A percentile compares a stretch with the other conserved stretches of the same genome.
phyloP scores from a whole-genome alignment of 495 filamentous ascomycete species.

The Oleoguttula mirabilis region DNA sequence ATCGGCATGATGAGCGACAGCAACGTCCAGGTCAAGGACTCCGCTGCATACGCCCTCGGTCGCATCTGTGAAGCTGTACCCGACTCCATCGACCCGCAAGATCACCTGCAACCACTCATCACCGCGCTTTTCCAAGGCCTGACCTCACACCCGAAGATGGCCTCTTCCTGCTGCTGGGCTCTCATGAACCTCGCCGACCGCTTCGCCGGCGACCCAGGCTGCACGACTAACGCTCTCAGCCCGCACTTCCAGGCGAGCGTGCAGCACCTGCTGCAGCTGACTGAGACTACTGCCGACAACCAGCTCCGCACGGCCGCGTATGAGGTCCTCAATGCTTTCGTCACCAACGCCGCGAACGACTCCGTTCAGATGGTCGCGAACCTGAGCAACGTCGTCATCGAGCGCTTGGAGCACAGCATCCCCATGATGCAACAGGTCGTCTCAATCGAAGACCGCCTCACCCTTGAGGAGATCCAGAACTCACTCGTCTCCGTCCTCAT shows the following conservation, averaged over 20 bases:
- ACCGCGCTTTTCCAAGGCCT: conserved; percentile 80
- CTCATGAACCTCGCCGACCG: conserved; percentile 96
- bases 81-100: conserved; percentile 69
- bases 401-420: conserved; percentile 81
- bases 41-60: conserved; percentile 91
- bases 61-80: conserved; percentile 87
- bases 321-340: conserved; percentile 88
- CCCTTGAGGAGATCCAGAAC: conserved; percentile 93
- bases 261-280: conserved; percentile 69
- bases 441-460: conserved; percentile 88
- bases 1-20: conserved; percentile 93
- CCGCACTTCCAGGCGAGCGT: conserved; percentile 90
- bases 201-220: conserved; percentile 72
- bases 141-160: conserved; percentile 89
- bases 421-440: conserved; percentile 89
- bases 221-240: conserved; percentile 69
- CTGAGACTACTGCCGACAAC: conserved; percentile 57
- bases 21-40: conserved; percentile 83
- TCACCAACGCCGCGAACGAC: conserved; percentile 77
- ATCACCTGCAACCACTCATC: conserved; percentile 73
- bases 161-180: conserved; percentile 95
- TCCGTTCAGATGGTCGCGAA: conserved; percentile 67
- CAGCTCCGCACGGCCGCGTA: conserved; percentile 97
- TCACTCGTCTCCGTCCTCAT: conserved; percentile 82
- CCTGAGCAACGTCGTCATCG: conserved; percentile 70